These are phyloP conservation scores for Backusella tarrabulga DNA, from an alignment of 192 early-diverging fungal species.

Conservation along the genomic window DNA sequence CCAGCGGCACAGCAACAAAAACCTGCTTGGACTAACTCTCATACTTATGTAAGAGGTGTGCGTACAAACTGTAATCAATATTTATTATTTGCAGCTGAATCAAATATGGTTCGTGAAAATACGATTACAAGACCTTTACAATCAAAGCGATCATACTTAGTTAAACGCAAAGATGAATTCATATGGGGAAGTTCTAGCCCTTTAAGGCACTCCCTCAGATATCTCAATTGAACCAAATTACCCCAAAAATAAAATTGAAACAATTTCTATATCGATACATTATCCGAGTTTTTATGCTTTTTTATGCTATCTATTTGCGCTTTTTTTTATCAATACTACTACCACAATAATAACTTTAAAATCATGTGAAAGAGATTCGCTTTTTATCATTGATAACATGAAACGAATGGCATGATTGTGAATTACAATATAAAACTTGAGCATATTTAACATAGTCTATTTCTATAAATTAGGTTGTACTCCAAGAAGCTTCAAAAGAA, in stretches of 20 bases:
- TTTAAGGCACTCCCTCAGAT: background rate
- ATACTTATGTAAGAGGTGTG: background rate
- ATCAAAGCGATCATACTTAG: conserved; percentile 6
- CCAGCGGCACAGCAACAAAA: background rate
- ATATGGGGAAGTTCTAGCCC: background rate
- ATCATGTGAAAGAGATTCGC: background rate
- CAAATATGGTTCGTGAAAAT: conserved; percentile 49
- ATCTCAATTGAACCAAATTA: background rate
- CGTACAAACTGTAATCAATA: conserved; percentile 42
- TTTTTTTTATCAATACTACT: background rate
- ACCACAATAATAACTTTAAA: background rate
- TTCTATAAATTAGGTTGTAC: background rate
- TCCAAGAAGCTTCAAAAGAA: background rate
- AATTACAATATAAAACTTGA: background rate
- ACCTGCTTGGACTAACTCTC: conserved; percentile 8
- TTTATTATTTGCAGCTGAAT: conserved; percentile 43
- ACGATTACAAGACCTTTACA: conserved; percentile 44
- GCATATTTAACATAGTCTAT: background rate
- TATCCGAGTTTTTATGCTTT: background rate
- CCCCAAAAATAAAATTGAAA: background rate
- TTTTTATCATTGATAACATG: background rate
- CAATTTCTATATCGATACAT: background rate
- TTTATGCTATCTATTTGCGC: background rate
- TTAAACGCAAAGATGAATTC: conserved; percentile 11
- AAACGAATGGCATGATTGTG: background rate